These are phyloP conservation scores for Dioszegia hungarica DNA, from an alignment of 768 basidiomycete genomes.

Conservation along the genomic window DNA sequence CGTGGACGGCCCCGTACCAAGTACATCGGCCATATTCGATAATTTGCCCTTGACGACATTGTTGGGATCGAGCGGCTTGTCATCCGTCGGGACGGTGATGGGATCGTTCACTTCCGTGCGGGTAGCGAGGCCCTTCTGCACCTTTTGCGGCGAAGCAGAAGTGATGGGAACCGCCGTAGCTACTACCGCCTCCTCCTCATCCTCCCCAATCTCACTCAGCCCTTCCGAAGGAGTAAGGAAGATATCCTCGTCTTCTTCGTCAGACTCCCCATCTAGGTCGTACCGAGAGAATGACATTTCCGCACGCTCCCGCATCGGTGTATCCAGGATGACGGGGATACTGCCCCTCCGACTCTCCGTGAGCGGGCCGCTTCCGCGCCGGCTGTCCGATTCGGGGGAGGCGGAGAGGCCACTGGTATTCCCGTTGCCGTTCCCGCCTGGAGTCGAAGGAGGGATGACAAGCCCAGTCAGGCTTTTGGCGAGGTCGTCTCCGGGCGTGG, in stretches of 20 bases:
- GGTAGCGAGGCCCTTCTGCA: not conserved
- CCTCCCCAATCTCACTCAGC: slow-evolving; percentile 47
- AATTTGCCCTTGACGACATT: slow-evolving; percentile 22
- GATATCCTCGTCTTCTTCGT: slow-evolving; percentile 32
- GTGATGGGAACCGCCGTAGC: not conserved
- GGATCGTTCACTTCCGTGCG: not conserved
- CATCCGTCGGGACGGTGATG: not conserved
- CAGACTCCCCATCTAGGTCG: slow-evolving; percentile 34
- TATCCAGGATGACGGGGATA: too few species aligned
- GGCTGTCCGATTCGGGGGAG: slow-evolving; percentile 27
- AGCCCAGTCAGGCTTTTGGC: not conserved
- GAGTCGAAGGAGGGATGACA: not conserved
- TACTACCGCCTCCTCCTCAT: slow-evolving; percentile 11
- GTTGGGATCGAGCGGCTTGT: not conserved
- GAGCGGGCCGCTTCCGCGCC: too few species aligned
- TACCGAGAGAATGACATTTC: slow-evolving; percentile 43
- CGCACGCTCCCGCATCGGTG: slow-evolving; percentile 10
- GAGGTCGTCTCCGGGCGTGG: not conserved
- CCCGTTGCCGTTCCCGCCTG: too few species aligned
- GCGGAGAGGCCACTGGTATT: slow-evolving; percentile 12
- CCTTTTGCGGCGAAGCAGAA: not conserved
- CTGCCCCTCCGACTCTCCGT: too few species aligned
- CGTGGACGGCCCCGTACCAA: slow-evolving; percentile 26
- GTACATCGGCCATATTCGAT: slow-evolving; percentile 17
- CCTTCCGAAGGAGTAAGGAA: slow-evolving; percentile 46